A percentile compares a stretch with the other conserved stretches of the same genome.
Conservation (phyloP, 225 moss, liverwort and hornwort species). For the Antitrichia curtipendula region DNA sequence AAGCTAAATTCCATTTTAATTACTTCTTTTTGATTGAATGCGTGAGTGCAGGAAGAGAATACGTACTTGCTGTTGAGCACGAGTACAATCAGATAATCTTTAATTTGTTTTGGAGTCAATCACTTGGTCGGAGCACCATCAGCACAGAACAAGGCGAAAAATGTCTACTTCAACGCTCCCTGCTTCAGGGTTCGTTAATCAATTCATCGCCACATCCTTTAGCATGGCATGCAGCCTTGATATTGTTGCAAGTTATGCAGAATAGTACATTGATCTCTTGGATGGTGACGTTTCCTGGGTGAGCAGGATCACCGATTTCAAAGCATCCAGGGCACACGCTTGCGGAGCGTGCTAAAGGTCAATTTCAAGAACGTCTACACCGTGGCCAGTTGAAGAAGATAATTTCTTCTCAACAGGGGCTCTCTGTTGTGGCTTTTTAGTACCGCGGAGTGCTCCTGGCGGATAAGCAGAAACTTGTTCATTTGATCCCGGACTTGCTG, state of each 20-base stretch:
- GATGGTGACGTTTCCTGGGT: not conserved
- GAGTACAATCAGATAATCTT: not conserved
- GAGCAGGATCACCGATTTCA: not conserved
- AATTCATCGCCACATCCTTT: not conserved
- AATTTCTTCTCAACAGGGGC: not conserved
- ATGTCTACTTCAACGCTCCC: not conserved
- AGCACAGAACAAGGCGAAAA: not conserved
- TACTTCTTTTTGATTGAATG: not conserved
- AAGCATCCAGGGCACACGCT: not conserved
- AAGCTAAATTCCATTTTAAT: not conserved
- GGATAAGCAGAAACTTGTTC: not conserved
- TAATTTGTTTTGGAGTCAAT: not conserved
- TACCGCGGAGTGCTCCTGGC: not conserved
- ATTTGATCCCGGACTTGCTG: not conserved
- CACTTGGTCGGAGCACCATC: not conserved
- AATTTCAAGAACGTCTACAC: not conserved
- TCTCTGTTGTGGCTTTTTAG: not conserved
- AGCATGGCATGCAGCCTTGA: not conserved
- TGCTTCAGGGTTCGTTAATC: not conserved
- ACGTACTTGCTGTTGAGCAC: not conserved
- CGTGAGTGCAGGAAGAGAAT: not conserved
- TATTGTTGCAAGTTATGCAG: not conserved
- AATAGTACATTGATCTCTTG: not conserved
- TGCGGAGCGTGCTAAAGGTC: not conserved
- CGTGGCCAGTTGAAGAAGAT: not conserved